Base-by-base conservation (phyloP, 2,329 filamentous ascomycete species). In the Pseudogymnoascus sp. region DNA sequence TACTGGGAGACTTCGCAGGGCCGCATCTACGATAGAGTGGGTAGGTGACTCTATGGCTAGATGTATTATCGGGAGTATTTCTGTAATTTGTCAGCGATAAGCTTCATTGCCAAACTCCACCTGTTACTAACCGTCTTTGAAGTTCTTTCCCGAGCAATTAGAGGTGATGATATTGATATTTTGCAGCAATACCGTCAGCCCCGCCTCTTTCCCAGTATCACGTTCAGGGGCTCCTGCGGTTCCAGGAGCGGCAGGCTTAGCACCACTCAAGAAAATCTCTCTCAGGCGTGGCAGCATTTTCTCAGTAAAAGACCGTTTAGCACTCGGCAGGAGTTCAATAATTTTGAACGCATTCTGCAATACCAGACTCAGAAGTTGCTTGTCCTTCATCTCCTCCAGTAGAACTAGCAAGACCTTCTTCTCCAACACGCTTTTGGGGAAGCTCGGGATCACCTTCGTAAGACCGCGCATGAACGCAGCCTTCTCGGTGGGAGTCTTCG, bases 341-440 rank as follows among this genome's bases (percentile, higher is more conserved):
- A 97, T 96, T 65, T 91, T 92, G 77, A 99, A 97, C 21, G 96
- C 82, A 66, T 97, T 97, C 65, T 95, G 90, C 18, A 99, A 77
- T 37, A 97, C 91, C 43, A 93, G 78, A 0, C 93, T 88, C 4
- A 97, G 78, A 0, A 97, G 81, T 45, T 96, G 93, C 60, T 86
- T 88, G 70, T 99, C 95, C 72, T 99, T 97, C 74, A 92, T 86
- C 75, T 99, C 93, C 62, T 99, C 95, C 2, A 99, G 77, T 52
- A 99, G 76, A 0, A 90, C 93, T 0, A 91, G 92, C 2, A 99
- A 78, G 6, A 99, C 82, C 75, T 99, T 99, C 78, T 92, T 96
- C 72, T 97, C 95, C 73, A 97, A 85, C 1, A 99, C 93, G 0
- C 91, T 91, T 66, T 90, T 91, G 2, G 95, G 95, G 70, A 99